Evolutionary conservation across 2,329 filamentous ascomycete genomes (phyloP), one percentile per base, ranked within the genome.

Genomic region (Penicillium sp.): DNA sequence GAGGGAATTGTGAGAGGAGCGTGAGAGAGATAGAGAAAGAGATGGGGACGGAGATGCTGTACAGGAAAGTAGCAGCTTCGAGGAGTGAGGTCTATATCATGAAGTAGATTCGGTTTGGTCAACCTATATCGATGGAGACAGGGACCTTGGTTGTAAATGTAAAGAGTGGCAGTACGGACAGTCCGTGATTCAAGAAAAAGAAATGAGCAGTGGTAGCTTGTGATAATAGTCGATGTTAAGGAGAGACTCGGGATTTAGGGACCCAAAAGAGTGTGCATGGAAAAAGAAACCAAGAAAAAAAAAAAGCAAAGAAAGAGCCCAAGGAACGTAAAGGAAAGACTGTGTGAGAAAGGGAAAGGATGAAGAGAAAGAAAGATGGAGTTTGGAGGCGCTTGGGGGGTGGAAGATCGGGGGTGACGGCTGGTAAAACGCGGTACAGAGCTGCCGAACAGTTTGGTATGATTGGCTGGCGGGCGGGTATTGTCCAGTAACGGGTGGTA

Each of bases 161-260:
- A 53, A 43, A 57, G 49, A 53, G 36, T 57, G 59, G 25, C 21
- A 53, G 58, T 59, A 56, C 44, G 47, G 59, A 47, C n/a, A 55
- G 60, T 44, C 49, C 55, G 45, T 35, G 49, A 19, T 54, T 49
- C 33, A 58, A 64, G 53, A 62, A 63, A 63, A 62, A 65, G 59
- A 60, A 68, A 68, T 55, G 59, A 62, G 58, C 55, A 61, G 61
- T 59, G 21, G 29, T 53, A 58, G 61, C 45, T 56, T 59, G 43
- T 57, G 49, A 63, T 49, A 55, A 49, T 58, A 43, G 49, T 42
- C 27, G 59, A 56, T 57, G 43, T 64, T 60, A 63, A 68, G 62
- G 63, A 71, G 62, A 63, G 66, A 67, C 60, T 60, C 55, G 55
- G 54, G 53, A 52, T 57, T 51, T 58, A 58, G 55, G 48, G 53